Evolutionary conservation across 106 monocot genomes (phyloP).

Genomic region (Narthecium ossifragum): DNA sequence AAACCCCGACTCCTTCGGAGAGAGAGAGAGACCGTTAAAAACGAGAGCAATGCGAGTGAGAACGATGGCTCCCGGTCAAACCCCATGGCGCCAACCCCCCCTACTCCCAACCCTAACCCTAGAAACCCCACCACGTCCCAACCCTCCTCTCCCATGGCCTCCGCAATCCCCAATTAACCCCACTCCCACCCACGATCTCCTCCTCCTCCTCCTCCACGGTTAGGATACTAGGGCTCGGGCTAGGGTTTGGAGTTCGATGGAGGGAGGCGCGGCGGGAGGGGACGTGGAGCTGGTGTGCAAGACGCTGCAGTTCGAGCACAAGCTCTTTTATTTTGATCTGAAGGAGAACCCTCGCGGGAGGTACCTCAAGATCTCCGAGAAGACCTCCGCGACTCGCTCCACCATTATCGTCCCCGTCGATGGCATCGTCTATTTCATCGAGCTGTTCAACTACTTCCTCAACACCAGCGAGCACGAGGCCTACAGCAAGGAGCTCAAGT

Average conservation of each 20-base stretch:
- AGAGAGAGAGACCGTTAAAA: background rate
- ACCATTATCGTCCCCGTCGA: constrained; percentile 78
- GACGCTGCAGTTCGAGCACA: constrained; percentile 95
- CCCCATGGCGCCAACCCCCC: background rate
- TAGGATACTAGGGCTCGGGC: no score
- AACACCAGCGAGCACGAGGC: constrained; percentile 51
- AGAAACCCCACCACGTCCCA: no score
- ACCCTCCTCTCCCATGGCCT: background rate
- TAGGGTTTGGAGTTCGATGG: background rate
- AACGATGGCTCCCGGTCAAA: background rate
- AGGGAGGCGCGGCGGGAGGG: background rate
- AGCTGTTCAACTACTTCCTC: constrained; percentile 68
- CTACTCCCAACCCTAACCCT: background rate
- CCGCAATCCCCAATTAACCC: background rate
- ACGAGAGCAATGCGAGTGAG: background rate
- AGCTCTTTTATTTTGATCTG: constrained; percentile 92
- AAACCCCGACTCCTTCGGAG: no score
- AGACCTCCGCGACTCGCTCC: constrained; percentile 79
- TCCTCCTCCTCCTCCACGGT: no score
- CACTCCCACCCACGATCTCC: background rate
- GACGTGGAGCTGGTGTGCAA: constrained; percentile 68
- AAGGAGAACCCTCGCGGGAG: constrained; percentile 85
- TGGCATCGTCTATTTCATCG: constrained; percentile 76
- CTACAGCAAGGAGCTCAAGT: constrained; percentile 81
- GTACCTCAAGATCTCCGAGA: constrained; percentile 96